Evolutionary conservation across 805 yeast genomes (phyloP).

Genomic region (Metschnikowia colocasiae): DNA sequence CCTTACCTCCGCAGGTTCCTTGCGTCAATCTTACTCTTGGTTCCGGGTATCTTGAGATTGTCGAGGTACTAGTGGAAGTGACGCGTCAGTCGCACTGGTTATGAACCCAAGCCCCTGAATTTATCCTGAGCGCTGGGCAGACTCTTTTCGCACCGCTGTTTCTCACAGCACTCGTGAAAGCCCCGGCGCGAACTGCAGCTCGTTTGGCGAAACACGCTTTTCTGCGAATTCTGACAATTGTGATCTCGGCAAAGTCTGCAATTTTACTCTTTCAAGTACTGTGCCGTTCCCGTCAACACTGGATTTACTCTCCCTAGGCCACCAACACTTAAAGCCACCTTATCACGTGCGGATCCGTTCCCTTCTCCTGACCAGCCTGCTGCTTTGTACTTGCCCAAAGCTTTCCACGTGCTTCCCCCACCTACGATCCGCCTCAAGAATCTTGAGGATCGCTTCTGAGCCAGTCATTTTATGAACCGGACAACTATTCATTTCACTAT

Average conservation of each 20-base stretch:
- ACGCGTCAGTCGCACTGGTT: slow-evolving; percentile 1
- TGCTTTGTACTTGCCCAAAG: not conserved
- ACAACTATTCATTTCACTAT: not conserved
- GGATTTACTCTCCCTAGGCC: not conserved
- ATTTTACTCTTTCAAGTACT: not conserved
- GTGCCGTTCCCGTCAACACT: not conserved
- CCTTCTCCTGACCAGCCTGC: not conserved
- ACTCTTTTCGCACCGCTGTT: slow-evolving; percentile 2
- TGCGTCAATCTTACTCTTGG: not conserved
- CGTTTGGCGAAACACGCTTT: slow-evolving; percentile 5
- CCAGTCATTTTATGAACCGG: not conserved
- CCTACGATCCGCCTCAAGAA: not conserved
- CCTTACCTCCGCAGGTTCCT: not conserved
- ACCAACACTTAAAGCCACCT: not conserved
- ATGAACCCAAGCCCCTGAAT: slow-evolving; percentile 3
- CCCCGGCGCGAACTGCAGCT: slow-evolving; percentile 4
- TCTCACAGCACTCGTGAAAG: not conserved
- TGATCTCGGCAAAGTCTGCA: slow-evolving; percentile 6
- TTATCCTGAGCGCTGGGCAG: not conserved
- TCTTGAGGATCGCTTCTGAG: not conserved
- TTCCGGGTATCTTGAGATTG: not conserved
- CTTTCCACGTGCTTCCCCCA: not conserved
- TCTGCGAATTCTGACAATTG: slow-evolving; percentile 5
- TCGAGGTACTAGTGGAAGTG: not conserved
- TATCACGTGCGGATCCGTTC: not conserved